These are phyloP conservation scores for Mrakia hoshinonis DNA, from an alignment of 768 basidiomycete genomes.

Conservation along the genomic window DNA sequence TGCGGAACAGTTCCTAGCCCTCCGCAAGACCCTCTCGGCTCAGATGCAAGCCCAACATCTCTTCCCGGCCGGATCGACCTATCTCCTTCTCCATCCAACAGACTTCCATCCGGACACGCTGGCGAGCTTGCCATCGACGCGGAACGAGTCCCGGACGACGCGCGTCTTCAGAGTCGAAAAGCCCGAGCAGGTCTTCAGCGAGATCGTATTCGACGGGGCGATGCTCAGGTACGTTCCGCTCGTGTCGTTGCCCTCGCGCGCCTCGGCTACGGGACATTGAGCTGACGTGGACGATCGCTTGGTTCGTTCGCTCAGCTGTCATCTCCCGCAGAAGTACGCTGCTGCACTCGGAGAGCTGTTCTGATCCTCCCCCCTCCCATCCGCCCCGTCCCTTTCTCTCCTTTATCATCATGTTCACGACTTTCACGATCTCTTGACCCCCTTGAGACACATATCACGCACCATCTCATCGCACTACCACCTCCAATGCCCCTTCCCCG, in stretches of 20 bases:
- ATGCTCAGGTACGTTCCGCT: slow-evolving; percentile 59
- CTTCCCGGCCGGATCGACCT: slow-evolving; percentile 58
- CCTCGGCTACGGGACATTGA: not conserved
- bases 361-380: slow-evolving; percentile 35
- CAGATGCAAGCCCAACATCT: slow-evolving; percentile 65
- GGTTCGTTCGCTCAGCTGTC: slow-evolving; percentile 45
- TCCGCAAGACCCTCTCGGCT: slow-evolving; percentile 74
- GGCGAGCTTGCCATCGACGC: not conserved
- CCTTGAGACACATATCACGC: no score
- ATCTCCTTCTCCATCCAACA: slow-evolving; percentile 18
- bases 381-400: no score
- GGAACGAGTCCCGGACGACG: slow-evolving; percentile 41
- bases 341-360: slow-evolving; percentile 61
- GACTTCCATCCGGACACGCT: slow-evolving; percentile 26
- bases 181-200: slow-evolving; percentile 65
- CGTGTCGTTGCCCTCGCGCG: not conserved
- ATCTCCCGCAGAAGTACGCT: slow-evolving; percentile 75
- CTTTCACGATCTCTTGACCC: no score
- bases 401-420: no score
- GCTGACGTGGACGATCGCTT: slow-evolving; percentile 12
- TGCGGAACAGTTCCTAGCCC: slow-evolving; percentile 59
- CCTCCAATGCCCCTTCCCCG: not conserved
- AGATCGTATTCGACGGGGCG: slow-evolving; percentile 70
- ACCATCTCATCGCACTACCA: no score
- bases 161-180: slow-evolving; percentile 71